Percentiles rank a stretch among this genome's conserved stretches.
Evolutionary conservation across 1,284 basidiomycete species (phyloP).

Genomic region (Cryptococcus sp.): DNA sequence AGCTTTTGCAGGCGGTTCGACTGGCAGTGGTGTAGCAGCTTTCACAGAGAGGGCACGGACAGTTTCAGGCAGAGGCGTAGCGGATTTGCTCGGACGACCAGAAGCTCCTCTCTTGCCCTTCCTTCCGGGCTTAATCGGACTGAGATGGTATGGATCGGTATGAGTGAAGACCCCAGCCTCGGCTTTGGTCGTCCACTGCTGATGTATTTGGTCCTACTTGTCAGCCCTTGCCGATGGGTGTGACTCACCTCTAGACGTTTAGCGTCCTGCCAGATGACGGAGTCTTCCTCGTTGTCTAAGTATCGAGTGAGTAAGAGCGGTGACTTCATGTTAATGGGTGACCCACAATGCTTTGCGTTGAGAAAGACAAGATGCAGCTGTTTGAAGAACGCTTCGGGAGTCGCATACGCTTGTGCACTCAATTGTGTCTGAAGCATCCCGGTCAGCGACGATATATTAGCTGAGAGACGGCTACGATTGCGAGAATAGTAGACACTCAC

Average conservation of each 20-base stretch:
- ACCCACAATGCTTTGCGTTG: slow-evolving; percentile 53
- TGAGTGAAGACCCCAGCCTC: slow-evolving; percentile 13
- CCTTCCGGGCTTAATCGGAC: slow-evolving; percentile 9
- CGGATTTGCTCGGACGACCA: slow-evolving; percentile 8
- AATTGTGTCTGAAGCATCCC: slow-evolving; percentile 32
- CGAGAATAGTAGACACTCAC: slow-evolving; percentile 27
- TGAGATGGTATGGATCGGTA: slow-evolving; percentile 19
- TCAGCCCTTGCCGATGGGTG: background rate
- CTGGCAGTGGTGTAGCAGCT: slow-evolving; percentile 37
- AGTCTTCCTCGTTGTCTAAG: slow-evolving; percentile 50
- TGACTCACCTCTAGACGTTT: slow-evolving; percentile 40
- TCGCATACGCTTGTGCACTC: slow-evolving; percentile 27
- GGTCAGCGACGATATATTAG: background rate
- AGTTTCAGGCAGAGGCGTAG: slow-evolving; percentile 13
- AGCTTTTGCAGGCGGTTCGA: too few species aligned
- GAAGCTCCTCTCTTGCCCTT: slow-evolving; percentile 12
- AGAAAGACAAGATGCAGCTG: slow-evolving; percentile 51
- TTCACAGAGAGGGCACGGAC: too few species aligned
- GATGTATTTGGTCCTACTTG: slow-evolving; percentile 31
- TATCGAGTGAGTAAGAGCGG: background rate
- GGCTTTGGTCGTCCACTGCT: slow-evolving; percentile 33
- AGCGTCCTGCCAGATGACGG: slow-evolving; percentile 46
- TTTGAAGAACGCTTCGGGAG: slow-evolving; percentile 47
- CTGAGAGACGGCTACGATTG: background rate
- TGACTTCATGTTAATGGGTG: background rate